These are phyloP conservation scores for Aphanomyces cochlioides DNA, from an alignment of 352 stramenopile species.

Conservation along the genomic window DNA sequence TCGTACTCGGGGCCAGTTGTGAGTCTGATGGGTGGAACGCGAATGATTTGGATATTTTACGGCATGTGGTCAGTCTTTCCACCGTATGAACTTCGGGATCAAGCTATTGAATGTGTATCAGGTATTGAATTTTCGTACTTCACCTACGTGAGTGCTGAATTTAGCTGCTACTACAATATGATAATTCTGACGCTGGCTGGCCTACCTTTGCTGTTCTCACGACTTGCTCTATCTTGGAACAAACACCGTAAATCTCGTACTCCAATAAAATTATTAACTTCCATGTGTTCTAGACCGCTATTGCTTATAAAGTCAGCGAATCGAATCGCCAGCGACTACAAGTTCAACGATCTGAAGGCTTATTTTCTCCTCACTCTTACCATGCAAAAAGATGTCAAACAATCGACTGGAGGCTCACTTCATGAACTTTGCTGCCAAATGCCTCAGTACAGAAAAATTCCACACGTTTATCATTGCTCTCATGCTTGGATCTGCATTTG, in stretches of 20 bases:
- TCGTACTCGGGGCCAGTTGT: constrained; percentile 2
- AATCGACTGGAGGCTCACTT: neutral
- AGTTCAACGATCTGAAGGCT: constrained; percentile 11
- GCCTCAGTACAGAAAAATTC: neutral
- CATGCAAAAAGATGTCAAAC: neutral
- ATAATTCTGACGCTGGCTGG: neutral
- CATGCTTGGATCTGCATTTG: neutral
- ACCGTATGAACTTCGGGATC: neutral
- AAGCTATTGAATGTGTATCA: neutral
- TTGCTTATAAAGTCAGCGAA: neutral
- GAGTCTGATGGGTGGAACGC: neutral
- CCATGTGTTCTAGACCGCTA: neutral
- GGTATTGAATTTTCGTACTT: too few species aligned
- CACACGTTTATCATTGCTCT: constrained; percentile 3
- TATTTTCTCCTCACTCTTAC: neutral
- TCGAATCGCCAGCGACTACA: neutral
- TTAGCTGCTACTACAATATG: neutral
- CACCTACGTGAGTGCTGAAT: too few species aligned
- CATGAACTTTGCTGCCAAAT: neutral
- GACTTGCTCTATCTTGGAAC: neutral
- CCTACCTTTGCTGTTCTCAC: neutral
- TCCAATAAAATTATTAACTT: neutral
- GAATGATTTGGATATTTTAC: neutral
- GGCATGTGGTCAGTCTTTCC: constrained; percentile 1
- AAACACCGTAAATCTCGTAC: neutral